Evolutionary conservation across 2,329 filamentous ascomycete genomes (phyloP), one percentile per base, ranked within the genome.

Genomic region (Emergomyces pasteurianus): DNA sequence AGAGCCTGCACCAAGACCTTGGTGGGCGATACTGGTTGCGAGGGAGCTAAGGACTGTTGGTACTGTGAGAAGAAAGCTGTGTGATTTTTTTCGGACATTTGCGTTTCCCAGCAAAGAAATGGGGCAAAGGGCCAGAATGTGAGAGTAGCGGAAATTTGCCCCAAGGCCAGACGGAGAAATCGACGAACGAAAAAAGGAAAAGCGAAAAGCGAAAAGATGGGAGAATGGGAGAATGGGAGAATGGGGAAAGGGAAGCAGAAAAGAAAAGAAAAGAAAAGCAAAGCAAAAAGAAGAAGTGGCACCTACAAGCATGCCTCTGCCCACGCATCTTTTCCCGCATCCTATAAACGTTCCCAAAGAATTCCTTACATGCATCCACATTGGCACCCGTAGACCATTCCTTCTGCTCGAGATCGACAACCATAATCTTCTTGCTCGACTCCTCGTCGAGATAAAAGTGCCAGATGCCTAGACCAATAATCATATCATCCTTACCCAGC

Each of bases 21-120:
- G 67, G 59, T 65, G 69, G 18, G 66, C 64, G 0, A 67, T 67
- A n/a, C 72, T 67, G 10, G 73, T 74, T 6, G 69, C 67, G 5
- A 78, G 67, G 1, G 68, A 40, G 2, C 66, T 62, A 6, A 77
- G 65, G 54, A 72, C 74, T 58, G 14, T 58, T 10, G 31, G 9
- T 34, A 8, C 16, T 46, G 26, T 58, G 21, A 46, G 55, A 56
- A 56, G 14, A 40, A 26, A 12, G 34, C 18, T 21, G 7, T 26
- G 21, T 40, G 34, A n/a, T 26, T 12, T 38, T 6, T 16, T 6
- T 3, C 21, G 26, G 40, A n/a, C 18, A 43, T n/a, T 43, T 8
- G 40, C n/a, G 18, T 8, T 49, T 49, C 46, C 46, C 8, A 36
- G 16, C 3, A 21, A n/a, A 36, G 21, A 53, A 34, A 31, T 36